Conservation (phyloP, 208 protist species). For the Trypanosoma congolense region DNA sequence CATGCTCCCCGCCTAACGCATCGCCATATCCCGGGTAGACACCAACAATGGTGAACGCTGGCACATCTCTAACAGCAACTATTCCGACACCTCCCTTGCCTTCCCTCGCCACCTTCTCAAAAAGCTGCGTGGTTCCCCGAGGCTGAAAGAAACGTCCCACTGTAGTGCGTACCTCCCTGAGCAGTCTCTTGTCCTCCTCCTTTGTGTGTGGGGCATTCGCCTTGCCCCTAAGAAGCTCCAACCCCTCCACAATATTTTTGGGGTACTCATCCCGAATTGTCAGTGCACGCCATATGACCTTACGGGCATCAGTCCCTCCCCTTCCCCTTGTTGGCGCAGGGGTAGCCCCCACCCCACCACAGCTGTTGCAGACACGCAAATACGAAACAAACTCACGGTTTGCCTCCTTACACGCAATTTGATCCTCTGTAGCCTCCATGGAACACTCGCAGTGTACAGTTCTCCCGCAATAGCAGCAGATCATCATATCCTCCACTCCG, state of each 20-base stretch:
- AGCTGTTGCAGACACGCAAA: conserved; percentile 55
- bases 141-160: conserved; percentile 59
- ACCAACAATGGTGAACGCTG: conserved; percentile 67
- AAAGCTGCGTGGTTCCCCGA: conserved; percentile 27
- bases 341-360: conserved; percentile 4
- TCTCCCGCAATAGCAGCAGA: conserved; percentile 73
- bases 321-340: background rate
- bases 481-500: conserved; percentile 58
- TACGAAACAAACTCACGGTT: conserved; percentile 41
- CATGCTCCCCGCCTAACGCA: conserved; percentile 63
- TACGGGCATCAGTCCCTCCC: conserved; percentile 35
- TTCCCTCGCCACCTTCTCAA: conserved; percentile 33
- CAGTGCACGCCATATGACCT: conserved; percentile 37
- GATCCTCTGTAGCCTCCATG: conserved; percentile 25
- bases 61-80: conserved; percentile 55
- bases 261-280: conserved; percentile 51
- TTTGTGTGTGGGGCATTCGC: conserved; percentile 11
- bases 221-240: conserved; percentile 2
- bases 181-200: conserved; percentile 19
- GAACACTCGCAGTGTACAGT: conserved; percentile 63
- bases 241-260: conserved; percentile 1
- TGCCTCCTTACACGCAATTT: conserved; percentile 62
- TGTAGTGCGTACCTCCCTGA: conserved; percentile 24
- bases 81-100: conserved; percentile 67
- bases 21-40: conserved; percentile 83